Base-by-base conservation (phyloP, 805 yeast genomes). In the Ogataea saltuana region DNA sequence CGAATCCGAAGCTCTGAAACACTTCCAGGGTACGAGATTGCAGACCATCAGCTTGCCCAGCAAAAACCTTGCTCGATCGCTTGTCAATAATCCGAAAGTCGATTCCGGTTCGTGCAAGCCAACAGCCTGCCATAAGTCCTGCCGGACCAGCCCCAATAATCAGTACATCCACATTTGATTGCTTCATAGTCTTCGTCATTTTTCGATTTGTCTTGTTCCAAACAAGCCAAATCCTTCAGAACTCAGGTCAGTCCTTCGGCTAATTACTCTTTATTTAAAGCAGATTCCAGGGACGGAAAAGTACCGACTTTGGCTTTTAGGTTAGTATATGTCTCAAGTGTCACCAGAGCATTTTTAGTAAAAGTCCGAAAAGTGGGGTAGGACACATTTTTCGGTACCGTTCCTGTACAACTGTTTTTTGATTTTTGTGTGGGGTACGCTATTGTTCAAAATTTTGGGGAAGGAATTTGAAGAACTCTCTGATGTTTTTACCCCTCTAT, bases 61-160 rank as follows among this genome's bases (percentile, higher is more conserved):
- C 49, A 43, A 55, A 61, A 13, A 58, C 45, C 33, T 58, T 55
- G 29, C 38, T 49, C 5, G 60, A 34, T 25, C 69, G 53, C 29
- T 64, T 59, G 51, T 64, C 69, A 37, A 64, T 54, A 32, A 64
- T 58, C 8, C 61, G 48, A 40, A 54, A 54, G 12, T 59, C 42
- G 12, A 56, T 45, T 4, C 68, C 69, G 15, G 61, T 44, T 12
- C 67, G 48, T 8, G 67, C 61, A n/a, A 61, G 50, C 49, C 49
- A 46, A 33, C 26, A 16, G 53, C 67, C 69, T 10, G 60, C 50
- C 69, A 65, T 65, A 29, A 60, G 54, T 6, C 70, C 69, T 7
- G 70, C 64, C 11, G 70, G 70, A 12, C 70, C 70, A 17, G 70
- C 70, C 13, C 70, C 70, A 25, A 65, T 54, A 19, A 65, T 60